Conservation (phyloP, 1,139 yeast genomes). For the Yamadazyma kanchanaburiensis region DNA sequence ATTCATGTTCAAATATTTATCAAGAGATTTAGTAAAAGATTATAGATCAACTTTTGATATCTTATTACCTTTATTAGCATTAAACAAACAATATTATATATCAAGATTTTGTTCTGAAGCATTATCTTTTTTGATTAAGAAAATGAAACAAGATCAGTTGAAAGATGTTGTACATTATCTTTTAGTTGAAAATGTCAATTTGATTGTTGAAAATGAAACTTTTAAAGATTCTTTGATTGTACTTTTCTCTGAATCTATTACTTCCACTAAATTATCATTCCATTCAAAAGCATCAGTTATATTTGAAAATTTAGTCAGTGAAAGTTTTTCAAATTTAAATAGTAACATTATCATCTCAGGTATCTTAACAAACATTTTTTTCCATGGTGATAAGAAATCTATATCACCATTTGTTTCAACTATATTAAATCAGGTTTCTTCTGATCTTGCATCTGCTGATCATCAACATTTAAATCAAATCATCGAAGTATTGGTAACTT, state of each 20-base stretch:
- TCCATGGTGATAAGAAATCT: conserved; percentile 57
- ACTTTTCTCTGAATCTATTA: conserved; percentile 72
- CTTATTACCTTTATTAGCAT: conserved; percentile 61
- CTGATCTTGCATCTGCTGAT: conserved; percentile 12
- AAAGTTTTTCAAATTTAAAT: conserved; percentile 22
- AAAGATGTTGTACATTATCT: conserved; percentile 46
- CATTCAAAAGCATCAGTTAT: conserved; percentile 68
- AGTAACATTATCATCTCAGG: conserved; percentile 47
- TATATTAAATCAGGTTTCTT: conserved; percentile 18
- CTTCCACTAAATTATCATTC: conserved; percentile 65
- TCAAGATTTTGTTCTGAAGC: conserved; percentile 90
- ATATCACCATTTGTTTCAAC: conserved; percentile 44
- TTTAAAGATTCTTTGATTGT: conserved; percentile 57
- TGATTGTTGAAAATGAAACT: conserved; percentile 29
- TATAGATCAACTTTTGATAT: conserved; percentile 64
- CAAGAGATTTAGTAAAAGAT: conserved; percentile 59
- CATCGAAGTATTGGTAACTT: conserved; percentile 33
- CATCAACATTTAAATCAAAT: conserved; percentile 8
- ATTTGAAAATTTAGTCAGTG: conserved; percentile 40
- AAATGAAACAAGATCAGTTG: conserved; percentile 53
- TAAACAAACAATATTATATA: conserved; percentile 56
- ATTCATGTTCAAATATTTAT: conserved; percentile 81
- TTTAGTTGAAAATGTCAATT: conserved; percentile 41
- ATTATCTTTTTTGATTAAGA: conserved; percentile 75
- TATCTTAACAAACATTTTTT: conserved; percentile 55